phyloP scores from a whole-genome alignment of 1,284 basidiomycete genomes.

The Sutorius eximius region DNA sequence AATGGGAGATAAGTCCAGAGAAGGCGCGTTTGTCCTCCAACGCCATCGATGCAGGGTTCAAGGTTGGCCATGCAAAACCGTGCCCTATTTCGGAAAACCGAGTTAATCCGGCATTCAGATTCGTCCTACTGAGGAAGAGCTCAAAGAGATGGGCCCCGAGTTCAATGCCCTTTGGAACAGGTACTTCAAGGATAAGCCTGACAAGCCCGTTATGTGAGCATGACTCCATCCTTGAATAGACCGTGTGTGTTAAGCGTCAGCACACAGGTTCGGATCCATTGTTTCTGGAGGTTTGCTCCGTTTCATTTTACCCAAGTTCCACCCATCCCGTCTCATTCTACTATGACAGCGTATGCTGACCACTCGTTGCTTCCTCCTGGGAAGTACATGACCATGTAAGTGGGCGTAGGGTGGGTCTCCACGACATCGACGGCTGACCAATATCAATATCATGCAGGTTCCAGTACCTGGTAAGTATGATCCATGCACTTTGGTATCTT shows the following conservation, averaged over 20 bases:
- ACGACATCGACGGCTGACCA: slow-evolving; percentile 1
- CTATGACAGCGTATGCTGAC: slow-evolving; percentile 59
- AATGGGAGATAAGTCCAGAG: slow-evolving; percentile 70
- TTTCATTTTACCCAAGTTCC: not conserved
- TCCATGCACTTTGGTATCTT: not conserved
- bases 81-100: not conserved
- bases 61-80: slow-evolving; percentile 38
- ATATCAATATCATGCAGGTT: slow-evolving; percentile 34
- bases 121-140: slow-evolving; percentile 63
- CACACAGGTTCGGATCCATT: slow-evolving; percentile 59
- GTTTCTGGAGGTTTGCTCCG: slow-evolving; percentile 50
- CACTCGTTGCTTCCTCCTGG: slow-evolving; percentile 67
- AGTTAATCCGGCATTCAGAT: slow-evolving; percentile 40
- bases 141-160: slow-evolving; percentile 76
- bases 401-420: not conserved
- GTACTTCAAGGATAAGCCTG: slow-evolving; percentile 75
- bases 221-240: not conserved
- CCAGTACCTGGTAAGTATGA: slow-evolving; percentile 58
- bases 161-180: slow-evolving; percentile 65
- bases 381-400: slow-evolving; percentile 65
- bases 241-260: not conserved
- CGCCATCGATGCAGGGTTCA: slow-evolving; percentile 72
- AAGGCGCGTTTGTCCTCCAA: slow-evolving; percentile 69
- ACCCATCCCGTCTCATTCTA: not conserved
- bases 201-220: slow-evolving; percentile 67